Percentiles rank a stretch among this genome's conserved stretches.
phyloP scores from a whole-genome alignment of 345 rosid genomes.

The Aethionema arabicum region DNA sequence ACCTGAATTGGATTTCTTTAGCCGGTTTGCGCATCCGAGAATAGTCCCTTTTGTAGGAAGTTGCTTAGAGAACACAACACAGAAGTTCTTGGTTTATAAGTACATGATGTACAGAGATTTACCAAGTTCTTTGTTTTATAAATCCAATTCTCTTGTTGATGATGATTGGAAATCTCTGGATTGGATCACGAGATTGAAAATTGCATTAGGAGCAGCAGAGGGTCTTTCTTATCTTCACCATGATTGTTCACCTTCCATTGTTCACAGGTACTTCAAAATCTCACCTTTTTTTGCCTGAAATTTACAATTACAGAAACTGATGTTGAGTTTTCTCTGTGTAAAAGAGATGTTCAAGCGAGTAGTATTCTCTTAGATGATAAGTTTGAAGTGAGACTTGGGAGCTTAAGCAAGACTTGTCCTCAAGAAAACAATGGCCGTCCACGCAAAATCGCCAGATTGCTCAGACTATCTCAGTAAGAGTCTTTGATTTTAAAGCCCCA shows the following conservation, averaged over 20 bases:
- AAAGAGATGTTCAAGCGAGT: slow-evolving; percentile 91
- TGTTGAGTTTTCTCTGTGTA: background rate
- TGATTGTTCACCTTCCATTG: slow-evolving; percentile 83
- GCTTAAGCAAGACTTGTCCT: slow-evolving; percentile 62
- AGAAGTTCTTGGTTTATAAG: slow-evolving; percentile 82
- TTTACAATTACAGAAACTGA: background rate
- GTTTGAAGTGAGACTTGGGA: slow-evolving; percentile 93
- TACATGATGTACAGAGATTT: slow-evolving; percentile 79
- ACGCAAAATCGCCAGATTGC: slow-evolving; percentile 57
- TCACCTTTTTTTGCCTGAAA: background rate
- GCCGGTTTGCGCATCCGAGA: slow-evolving; percentile 69
- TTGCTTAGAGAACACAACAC: slow-evolving; percentile 63
- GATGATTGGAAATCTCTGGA: slow-evolving; percentile 68
- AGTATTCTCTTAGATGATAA: slow-evolving; percentile 94
- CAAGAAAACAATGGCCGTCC: slow-evolving; percentile 75
- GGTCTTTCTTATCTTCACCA: slow-evolving; percentile 82
- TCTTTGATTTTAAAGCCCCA: background rate
- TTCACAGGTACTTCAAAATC: slow-evolving; percentile 64
- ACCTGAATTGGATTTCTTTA: slow-evolving; percentile 64
- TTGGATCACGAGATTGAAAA: slow-evolving; percentile 93
- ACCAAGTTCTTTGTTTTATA: slow-evolving; percentile 66
- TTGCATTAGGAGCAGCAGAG: slow-evolving; percentile 88
- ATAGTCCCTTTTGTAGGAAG: slow-evolving; percentile 78
- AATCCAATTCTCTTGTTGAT: slow-evolving; percentile 46
- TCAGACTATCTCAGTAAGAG: slow-evolving; percentile 75